phyloP scores from a whole-genome alignment of 2,329 filamentous ascomycete genomes.

The Colletotrichum australisinense region DNA sequence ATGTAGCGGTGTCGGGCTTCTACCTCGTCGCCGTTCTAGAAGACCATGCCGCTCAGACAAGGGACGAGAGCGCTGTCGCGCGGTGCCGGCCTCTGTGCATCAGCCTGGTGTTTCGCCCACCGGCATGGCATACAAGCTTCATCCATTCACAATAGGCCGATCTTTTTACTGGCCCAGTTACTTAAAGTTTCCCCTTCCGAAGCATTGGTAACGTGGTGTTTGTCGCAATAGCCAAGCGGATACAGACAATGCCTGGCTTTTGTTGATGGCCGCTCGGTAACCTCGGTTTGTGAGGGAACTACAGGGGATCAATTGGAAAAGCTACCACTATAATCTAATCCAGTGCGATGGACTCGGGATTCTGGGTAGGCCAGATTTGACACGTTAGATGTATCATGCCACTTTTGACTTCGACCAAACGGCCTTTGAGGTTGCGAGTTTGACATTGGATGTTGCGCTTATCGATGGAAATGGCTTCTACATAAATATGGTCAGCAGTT shows the following conservation, averaged over 20 bases:
- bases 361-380: not conserved
- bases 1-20: not conserved
- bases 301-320: too few species aligned
- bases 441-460: not conserved
- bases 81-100: not conserved
- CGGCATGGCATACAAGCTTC: not conserved
- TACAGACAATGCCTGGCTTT: too few species aligned
- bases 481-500: not conserved
- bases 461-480: not conserved
- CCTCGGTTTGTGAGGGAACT: not conserved
- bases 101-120: not conserved
- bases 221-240: not conserved
- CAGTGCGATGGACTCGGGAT: not conserved
- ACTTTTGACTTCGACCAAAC: not conserved
- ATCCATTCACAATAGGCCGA: not conserved
- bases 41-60: not conserved
- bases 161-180: not conserved
- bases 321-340: too few species aligned
- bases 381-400: not conserved
- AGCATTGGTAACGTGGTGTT: not conserved
- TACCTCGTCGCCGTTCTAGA: not conserved
- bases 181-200: not conserved
- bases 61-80: not conserved
- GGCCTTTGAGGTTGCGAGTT: not conserved
- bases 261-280: not conserved